These are phyloP conservation scores for Lanzia echinophila DNA, from an alignment of 2,329 filamentous ascomycete species.

Conservation along the genomic window DNA sequence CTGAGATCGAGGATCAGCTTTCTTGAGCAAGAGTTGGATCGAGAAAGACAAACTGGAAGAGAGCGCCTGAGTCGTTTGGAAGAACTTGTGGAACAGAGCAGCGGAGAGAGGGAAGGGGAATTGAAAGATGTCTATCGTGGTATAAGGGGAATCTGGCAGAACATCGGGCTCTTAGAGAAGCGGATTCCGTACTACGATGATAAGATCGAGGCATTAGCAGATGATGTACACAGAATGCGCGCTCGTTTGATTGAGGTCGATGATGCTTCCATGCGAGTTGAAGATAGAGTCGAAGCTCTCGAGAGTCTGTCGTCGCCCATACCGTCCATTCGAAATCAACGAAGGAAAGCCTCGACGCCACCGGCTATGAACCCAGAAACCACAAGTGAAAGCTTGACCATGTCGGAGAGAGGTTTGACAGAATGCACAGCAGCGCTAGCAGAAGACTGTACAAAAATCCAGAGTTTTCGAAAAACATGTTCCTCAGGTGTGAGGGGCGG, in stretches of 20 bases:
- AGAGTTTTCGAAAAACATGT: slow-evolving; percentile 20
- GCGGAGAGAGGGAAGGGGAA: slow-evolving; percentile 44
- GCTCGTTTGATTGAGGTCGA: slow-evolving; percentile 29
- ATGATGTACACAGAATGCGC: slow-evolving; percentile 30
- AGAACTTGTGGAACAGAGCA: slow-evolving; percentile 47
- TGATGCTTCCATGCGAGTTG: slow-evolving; percentile 31
- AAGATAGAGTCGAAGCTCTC: slow-evolving; percentile 26
- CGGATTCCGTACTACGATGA: slow-evolving; percentile 47
- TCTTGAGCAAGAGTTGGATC: slow-evolving; percentile 39
- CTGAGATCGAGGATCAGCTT: slow-evolving; percentile 41
- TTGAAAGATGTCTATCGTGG: slow-evolving; percentile 50
- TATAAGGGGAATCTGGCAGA: slow-evolving; percentile 46
- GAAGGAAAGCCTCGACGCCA: slow-evolving; percentile 27
- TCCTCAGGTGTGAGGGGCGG: slow-evolving; percentile 20
- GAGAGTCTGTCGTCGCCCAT: slow-evolving; percentile 13
- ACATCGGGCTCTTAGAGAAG: slow-evolving; percentile 42
- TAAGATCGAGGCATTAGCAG: slow-evolving; percentile 44
- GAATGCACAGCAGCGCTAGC: not conserved
- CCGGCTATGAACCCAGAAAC: slow-evolving; percentile 15
- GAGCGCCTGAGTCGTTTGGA: slow-evolving; percentile 39
- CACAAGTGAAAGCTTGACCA: slow-evolving; percentile 4
- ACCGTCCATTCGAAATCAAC: slow-evolving; percentile 14
- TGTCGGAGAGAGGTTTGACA: slow-evolving; percentile 7
- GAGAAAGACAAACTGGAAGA: slow-evolving; percentile 28
- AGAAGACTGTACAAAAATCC: slow-evolving; percentile 8